Evolutionary conservation across 306 rosid genomes (phyloP).

Genomic region (Acacia crassicarpa): DNA sequence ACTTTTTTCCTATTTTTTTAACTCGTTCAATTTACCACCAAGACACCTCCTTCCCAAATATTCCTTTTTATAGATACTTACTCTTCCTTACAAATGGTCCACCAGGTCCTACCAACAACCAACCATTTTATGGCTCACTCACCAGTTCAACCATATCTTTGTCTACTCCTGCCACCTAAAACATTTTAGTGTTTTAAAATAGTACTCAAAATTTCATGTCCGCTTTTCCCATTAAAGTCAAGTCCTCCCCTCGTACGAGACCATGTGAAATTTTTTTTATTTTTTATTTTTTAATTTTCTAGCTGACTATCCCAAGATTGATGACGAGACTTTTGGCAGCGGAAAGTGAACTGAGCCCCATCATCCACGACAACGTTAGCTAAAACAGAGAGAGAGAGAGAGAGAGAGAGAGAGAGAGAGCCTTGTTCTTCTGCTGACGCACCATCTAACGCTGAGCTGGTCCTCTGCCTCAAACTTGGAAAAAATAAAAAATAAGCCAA

Average conservation of each 20-base stretch:
- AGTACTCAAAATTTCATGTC: background rate
- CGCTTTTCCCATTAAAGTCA: background rate
- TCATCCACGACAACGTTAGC: background rate
- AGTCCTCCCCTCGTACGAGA: background rate
- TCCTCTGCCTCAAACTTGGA: background rate
- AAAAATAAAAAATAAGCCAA: background rate
- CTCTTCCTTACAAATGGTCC: slow-evolving; percentile 35
- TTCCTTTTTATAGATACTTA: slow-evolving; percentile 29
- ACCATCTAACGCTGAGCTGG: background rate
- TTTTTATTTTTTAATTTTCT: background rate
- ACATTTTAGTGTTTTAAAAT: background rate
- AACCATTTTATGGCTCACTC: slow-evolving; percentile 40
- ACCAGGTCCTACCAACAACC: slow-evolving; percentile 48
- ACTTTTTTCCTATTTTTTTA: background rate
- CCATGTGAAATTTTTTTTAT: background rate
- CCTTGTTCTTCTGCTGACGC: slow-evolving; percentile 1
- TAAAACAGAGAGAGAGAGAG: too few relatives aligned
- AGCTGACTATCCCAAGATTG: background rate
- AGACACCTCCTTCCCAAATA: slow-evolving; percentile 26
- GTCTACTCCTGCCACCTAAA: slow-evolving; percentile 37
- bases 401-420: background rate
- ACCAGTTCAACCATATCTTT: slow-evolving; percentile 41
- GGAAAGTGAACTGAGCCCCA: background rate
- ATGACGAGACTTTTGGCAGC: background rate
- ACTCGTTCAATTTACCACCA: background rate